Conservation (phyloP, 176 grass and related monocot genomes). For the Zoysia japonica region DNA sequence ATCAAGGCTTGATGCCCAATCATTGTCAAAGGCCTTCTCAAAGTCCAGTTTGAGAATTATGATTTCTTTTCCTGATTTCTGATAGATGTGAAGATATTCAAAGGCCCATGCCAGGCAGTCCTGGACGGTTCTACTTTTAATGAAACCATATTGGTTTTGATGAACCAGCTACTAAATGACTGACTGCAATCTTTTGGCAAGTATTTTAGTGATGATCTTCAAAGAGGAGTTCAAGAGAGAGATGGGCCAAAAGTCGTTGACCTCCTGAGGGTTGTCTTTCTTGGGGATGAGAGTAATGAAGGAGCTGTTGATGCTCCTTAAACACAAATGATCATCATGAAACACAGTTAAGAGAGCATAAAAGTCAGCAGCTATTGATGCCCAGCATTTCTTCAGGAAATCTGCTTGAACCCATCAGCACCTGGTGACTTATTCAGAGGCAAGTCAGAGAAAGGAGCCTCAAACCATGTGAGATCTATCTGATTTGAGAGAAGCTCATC, state of each 20-base stretch:
- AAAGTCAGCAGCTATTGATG: neutral
- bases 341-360: neutral
- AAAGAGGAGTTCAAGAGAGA: neutral
- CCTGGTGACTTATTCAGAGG: neutral
- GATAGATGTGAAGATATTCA: neutral
- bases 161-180: neutral
- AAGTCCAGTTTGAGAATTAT: neutral
- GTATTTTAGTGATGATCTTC: neutral
- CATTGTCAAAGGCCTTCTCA: neutral
- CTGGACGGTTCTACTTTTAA: neutral
- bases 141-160: neutral
- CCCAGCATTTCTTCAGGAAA: neutral
- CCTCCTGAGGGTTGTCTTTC: neutral
- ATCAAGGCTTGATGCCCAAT: neutral
- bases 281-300: neutral
- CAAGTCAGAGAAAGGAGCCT: neutral
- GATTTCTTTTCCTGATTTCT: neutral
- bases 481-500: fast-evolving
- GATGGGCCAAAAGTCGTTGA: neutral
- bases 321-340: neutral
- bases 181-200: neutral
- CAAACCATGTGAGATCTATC: neutral
- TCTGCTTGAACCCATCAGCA: neutral
- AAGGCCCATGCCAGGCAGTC: neutral
- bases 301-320: neutral